Evolutionary conservation across 352 stramenopile species (phyloP).

Genomic region (Phytopythium delawarense): DNA sequence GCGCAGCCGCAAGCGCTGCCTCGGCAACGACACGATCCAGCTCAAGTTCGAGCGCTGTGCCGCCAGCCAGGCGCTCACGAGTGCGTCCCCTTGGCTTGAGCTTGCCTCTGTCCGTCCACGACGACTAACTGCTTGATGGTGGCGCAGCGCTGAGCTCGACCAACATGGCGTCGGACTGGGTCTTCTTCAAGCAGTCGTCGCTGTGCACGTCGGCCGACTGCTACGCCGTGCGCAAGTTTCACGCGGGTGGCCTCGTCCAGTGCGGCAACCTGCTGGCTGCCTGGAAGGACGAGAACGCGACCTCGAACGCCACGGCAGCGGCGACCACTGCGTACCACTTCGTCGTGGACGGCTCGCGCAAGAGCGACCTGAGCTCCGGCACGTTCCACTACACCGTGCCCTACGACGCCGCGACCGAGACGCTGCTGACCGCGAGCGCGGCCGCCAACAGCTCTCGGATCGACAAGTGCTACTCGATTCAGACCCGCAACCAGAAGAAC

Average conservation of each 20-base stretch:
- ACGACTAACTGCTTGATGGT: neutral
- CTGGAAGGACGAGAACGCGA: conserved; percentile 50
- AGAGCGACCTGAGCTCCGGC: conserved; percentile 51
- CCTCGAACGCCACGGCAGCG: conserved; percentile 12
- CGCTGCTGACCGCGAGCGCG: conserved; percentile 18
- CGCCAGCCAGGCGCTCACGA: conserved; percentile 38
- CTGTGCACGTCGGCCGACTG: conserved; percentile 64
- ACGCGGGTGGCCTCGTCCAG: conserved; percentile 56
- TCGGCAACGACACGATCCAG: conserved; percentile 41
- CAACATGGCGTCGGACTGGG: conserved; percentile 61
- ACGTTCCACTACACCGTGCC: conserved; percentile 61
- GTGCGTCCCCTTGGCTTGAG: conserved; percentile 17
- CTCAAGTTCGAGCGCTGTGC: conserved; percentile 54
- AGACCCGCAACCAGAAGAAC: conserved; percentile 68
- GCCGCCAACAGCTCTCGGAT: conserved; percentile 39
- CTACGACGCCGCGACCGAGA: conserved; percentile 14
- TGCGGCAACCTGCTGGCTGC: conserved; percentile 61
- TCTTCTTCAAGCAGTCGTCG: conserved; percentile 56
- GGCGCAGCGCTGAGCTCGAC: conserved; percentile 29
- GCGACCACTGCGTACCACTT: conserved; percentile 48
- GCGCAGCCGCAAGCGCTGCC: conserved; percentile 61
- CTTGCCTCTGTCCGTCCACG: neutral
- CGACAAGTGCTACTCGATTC: conserved; percentile 55
- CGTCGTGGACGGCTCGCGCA: conserved; percentile 67
- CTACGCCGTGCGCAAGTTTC: conserved; percentile 47